phyloP scores from a whole-genome alignment of 768 basidiomycete genomes.

The Podaxis mareebaensis region DNA sequence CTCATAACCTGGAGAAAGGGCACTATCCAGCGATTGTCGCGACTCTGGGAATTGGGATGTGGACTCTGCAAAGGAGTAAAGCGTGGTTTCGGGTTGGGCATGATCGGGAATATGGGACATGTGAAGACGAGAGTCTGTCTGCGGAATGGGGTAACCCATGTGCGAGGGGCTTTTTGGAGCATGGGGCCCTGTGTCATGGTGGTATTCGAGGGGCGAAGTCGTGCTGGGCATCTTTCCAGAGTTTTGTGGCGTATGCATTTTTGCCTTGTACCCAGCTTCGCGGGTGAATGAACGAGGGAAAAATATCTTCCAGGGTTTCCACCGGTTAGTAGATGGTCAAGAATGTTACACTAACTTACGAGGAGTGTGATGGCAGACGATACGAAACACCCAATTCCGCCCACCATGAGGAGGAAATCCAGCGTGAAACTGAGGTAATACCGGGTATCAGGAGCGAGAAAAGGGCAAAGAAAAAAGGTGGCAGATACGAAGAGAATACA shows the following conservation, averaged over 20 bases:
- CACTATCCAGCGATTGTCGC: conserved; percentile 29
- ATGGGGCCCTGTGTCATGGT: conserved; percentile 16
- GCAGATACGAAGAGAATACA: conserved; percentile 29
- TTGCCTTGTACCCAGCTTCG: conserved; percentile 62
- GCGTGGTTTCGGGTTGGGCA: not conserved
- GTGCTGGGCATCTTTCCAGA: conserved; percentile 29
- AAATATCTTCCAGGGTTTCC: conserved; percentile 51
- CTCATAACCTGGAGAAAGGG: conserved; percentile 41
- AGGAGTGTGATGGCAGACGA: conserved; percentile 82
- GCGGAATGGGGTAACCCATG: conserved; percentile 16
- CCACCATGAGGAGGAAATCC: conserved; percentile 72
- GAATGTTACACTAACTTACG: conserved; percentile 38
- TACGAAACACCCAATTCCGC: conserved; percentile 73
- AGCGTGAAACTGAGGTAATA: conserved; percentile 51
- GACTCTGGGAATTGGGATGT: conserved; percentile 9
- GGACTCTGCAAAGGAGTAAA: conserved; percentile 4
- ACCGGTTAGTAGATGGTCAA: conserved; percentile 6
- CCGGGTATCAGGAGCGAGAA: not conserved
- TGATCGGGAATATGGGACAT: conserved; percentile 27
- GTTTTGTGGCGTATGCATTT: conserved; percentile 29
- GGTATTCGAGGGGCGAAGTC: conserved; percentile 29
- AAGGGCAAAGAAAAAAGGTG: not conserved
- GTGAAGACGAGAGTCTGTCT: conserved; percentile 21
- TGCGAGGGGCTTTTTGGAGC: conserved; percentile 18
- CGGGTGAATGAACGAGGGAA: conserved; percentile 73